Evolutionary conservation across 1,284 basidiomycete genomes (phyloP), one percentile per base, ranked within the genome.

Genomic region (Fistulinella cinereoalba): DNA sequence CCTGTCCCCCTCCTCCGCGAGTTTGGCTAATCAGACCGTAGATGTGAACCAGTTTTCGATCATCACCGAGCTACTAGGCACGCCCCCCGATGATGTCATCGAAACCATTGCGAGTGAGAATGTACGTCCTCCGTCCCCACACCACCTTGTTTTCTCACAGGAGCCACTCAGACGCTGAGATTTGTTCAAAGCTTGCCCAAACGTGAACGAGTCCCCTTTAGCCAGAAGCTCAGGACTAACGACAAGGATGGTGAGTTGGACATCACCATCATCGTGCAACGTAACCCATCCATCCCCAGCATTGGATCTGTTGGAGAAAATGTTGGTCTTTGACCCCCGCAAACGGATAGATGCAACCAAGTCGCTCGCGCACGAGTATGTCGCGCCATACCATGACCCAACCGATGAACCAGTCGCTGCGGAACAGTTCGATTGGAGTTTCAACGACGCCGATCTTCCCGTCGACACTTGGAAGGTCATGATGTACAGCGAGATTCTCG

Each of bases 41-140:
- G 94, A 99, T 70, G 97, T 99, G 59, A 97, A 99, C 75, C 96
- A 99, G 69, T 99, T 99, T 73, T 97, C 94, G 31, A 99, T 99
- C 72, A 99, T 99, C 74, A 99, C 96, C 41, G 97, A 99, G 69
- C 75, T 99, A 16, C 77, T 99, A 44, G 97, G 96, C 49, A 99
- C 97, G 18, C 96, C 96, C 38, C 93, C 96, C 15, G 95, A 98
- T 78, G 96, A 99, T 75, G 97, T 99, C 69, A 99, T 99, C 62
- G 88, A 97, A 72, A 99, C 96, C 42, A 99, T 99, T 64, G 92
- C 91, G 52, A 94, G 90, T 62, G 96, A 99, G 73, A 99, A 98
- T 73, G 93, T 96, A 60, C 49, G 84, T 70, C 28, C 7, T 25
- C 12, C 16, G 3, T 39, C 25, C 37, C 40, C 23, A 25, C 28